phyloP scores from a whole-genome alignment of 2,329 filamentous ascomycete species.

The Dothistroma septosporum region DNA sequence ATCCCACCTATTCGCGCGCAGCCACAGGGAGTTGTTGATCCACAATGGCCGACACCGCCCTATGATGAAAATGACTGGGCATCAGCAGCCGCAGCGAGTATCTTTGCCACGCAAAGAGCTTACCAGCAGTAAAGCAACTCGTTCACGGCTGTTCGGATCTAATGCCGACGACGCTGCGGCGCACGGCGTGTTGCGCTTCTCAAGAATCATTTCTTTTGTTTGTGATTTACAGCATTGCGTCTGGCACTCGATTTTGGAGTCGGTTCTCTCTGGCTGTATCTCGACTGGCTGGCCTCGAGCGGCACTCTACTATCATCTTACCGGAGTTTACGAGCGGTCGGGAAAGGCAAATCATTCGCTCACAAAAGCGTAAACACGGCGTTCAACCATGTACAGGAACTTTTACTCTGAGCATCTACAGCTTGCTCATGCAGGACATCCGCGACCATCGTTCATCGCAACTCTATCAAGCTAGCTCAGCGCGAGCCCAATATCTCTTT shows the following conservation, averaged over 20 bases:
- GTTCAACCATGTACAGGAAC: constrained; percentile 20
- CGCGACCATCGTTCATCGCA: constrained; percentile 12
- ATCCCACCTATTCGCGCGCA: constrained; percentile 57
- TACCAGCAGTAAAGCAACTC: constrained; percentile 26
- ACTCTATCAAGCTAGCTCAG: constrained; percentile 5
- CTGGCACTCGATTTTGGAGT: constrained; percentile 8
- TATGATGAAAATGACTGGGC: constrained; percentile 95
- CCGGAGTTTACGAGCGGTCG: constrained; percentile 8
- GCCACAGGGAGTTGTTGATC: constrained; percentile 47
- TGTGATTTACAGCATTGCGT: constrained; percentile 14
- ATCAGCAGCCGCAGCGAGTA: constrained; percentile 73
- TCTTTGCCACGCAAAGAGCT: constrained; percentile 65
- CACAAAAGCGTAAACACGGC: constrained; percentile 9
- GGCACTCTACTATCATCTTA: constrained; percentile 7
- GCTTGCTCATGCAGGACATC: constrained; percentile 5
- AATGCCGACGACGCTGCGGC: constrained; percentile 4
- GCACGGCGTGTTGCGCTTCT: constrained; percentile 4
- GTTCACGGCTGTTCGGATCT: constrained; percentile 6
- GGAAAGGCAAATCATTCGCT: constrained; percentile 11
- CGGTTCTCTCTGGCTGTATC: constrained; percentile 2
- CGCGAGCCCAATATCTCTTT: constrained; percentile 11
- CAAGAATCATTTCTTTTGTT: constrained; percentile 19
- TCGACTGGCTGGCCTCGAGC: constrained; percentile 20
- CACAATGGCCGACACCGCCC: constrained; percentile 92
- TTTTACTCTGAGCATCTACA: constrained; percentile 9